These are phyloP conservation scores for Amesomyces nigricolor DNA, from an alignment of 2,329 filamentous ascomycete species.

Conservation along the genomic window DNA sequence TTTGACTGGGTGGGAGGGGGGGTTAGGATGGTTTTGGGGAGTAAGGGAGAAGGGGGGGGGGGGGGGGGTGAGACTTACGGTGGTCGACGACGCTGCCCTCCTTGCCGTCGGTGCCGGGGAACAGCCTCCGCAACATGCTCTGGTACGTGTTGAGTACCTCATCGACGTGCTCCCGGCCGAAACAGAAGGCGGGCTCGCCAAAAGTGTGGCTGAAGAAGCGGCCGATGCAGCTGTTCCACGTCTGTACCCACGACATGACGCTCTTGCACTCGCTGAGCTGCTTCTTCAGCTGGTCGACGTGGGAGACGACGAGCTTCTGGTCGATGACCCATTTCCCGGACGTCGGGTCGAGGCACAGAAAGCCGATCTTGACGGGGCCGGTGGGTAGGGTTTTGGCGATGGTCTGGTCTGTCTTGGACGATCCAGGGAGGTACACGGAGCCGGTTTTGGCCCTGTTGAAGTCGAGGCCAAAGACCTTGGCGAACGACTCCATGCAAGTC, in stretches of 20 bases:
- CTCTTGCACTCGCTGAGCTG: slow-evolving; percentile 50
- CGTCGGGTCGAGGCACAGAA: slow-evolving; percentile 44
- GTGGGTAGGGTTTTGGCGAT: slow-evolving; percentile 37
- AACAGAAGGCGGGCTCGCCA: slow-evolving; percentile 40
- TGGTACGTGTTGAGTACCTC: slow-evolving; percentile 39
- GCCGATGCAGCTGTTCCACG: slow-evolving; percentile 43
- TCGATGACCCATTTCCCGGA: slow-evolving; percentile 49
- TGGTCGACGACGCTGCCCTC: slow-evolving; percentile 29
- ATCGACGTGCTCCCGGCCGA: slow-evolving; percentile 41
- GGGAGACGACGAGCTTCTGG: slow-evolving; percentile 45
- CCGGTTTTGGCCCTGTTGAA: slow-evolving; percentile 39
- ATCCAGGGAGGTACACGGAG: slow-evolving; percentile 32
- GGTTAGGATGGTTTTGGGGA: not conserved
- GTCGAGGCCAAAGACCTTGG: slow-evolving; percentile 37
- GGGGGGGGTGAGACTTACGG: slow-evolving; percentile 9
- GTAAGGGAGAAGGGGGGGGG: too few species aligned
- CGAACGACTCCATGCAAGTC: slow-evolving; percentile 38
- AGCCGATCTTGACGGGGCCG: slow-evolving; percentile 51
- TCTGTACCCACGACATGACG: slow-evolving; percentile 36
- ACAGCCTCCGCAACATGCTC: slow-evolving; percentile 38
- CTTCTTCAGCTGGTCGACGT: slow-evolving; percentile 48
- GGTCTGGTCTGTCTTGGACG: slow-evolving; percentile 22
- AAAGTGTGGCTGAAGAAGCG: slow-evolving; percentile 44
- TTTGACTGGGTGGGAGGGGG: slow-evolving; percentile 22
- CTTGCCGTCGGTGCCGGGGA: slow-evolving; percentile 23